Evolutionary conservation across 2,329 filamentous ascomycete species (phyloP).

Genomic region (Phyllosticta citribraziliensis): DNA sequence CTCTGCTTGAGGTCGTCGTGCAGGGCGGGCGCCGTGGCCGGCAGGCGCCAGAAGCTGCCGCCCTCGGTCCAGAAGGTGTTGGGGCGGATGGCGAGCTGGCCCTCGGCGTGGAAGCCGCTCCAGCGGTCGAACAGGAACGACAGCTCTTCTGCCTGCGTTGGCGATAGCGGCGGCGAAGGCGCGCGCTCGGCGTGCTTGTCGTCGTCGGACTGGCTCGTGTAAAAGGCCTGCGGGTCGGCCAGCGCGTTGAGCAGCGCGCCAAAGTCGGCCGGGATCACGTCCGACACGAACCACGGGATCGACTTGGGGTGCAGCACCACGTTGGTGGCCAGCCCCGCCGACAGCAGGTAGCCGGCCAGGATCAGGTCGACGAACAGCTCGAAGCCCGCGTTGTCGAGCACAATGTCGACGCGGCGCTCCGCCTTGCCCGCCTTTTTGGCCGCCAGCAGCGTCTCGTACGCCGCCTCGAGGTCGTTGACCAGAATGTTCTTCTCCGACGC

Average conservation of each 20-base stretch:
- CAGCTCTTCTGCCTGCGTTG: constrained; percentile 58
- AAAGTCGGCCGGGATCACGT: constrained; percentile 83
- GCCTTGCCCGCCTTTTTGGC: constrained; percentile 52
- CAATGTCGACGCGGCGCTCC: constrained; percentile 78
- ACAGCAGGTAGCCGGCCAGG: constrained; percentile 79
- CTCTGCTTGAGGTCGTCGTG: constrained; percentile 69
- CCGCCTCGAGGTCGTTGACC: constrained; percentile 68
- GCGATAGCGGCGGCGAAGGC: constrained; percentile 49
- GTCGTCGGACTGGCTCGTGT: constrained; percentile 63
- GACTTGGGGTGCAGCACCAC: constrained; percentile 87
- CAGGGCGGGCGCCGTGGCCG: constrained; percentile 55
- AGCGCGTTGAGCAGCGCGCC: constrained; percentile 69
- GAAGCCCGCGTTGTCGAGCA: constrained; percentile 95
- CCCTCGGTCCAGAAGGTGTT: constrained; percentile 87
- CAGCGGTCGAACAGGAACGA: constrained; percentile 74
- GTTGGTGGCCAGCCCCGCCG: constrained; percentile 72
- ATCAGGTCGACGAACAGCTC: constrained; percentile 94
- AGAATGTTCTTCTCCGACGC: constrained; percentile 85
- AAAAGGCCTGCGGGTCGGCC: constrained; percentile 68
- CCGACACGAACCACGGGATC: constrained; percentile 97
- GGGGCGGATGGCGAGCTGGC: constrained; percentile 70
- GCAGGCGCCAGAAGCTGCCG: constrained; percentile 83
- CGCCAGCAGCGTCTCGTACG: constrained; percentile 58
- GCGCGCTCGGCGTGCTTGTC: constrained; percentile 43
- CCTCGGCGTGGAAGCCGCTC: constrained; percentile 70